Conservation (phyloP, 2,329 filamentous ascomycete genomes). For the Corinectria fuckeliana region DNA sequence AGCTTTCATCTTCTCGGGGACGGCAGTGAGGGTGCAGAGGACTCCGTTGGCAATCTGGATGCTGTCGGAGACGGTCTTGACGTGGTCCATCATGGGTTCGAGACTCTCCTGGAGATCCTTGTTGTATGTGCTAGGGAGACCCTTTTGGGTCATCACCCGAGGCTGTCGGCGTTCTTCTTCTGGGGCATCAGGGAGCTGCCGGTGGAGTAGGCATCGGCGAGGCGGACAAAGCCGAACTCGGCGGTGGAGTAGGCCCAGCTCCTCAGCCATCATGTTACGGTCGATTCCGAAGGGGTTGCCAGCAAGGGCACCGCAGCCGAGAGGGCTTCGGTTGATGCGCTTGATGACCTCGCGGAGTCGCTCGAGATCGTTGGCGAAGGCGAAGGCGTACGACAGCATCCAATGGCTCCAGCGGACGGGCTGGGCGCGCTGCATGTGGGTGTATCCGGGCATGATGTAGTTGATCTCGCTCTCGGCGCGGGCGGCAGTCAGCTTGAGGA, state of each 20-base stretch:
- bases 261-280: conserved; percentile 77
- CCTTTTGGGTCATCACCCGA: conserved; percentile 72
- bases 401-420: conserved; percentile 84
- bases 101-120: conserved; percentile 91
- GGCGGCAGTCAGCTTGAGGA: conserved; percentile 31
- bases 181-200: conserved; percentile 81
- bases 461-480: conserved; percentile 53
- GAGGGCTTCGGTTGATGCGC: conserved; percentile 75
- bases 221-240: conserved; percentile 77
- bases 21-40: conserved; percentile 72
- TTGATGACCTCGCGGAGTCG: conserved; percentile 74
- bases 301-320: conserved; percentile 79
- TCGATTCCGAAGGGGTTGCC: conserved; percentile 86
- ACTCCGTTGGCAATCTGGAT: conserved; percentile 84
- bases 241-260: conserved; percentile 78
- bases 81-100: conserved; percentile 83
- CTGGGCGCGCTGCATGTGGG: conserved; percentile 81
- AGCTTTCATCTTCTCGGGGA: conserved; percentile 78
- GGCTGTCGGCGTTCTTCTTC: conserved; percentile 83
- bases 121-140: conserved; percentile 84
- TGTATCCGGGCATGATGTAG: conserved; percentile 86
- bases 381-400: conserved; percentile 76
- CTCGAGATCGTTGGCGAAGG: conserved; percentile 77
- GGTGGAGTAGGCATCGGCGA: conserved; percentile 82
- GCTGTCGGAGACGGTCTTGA: conserved; percentile 82